These are phyloP conservation scores for Mycena vulgaris DNA, from an alignment of 768 basidiomycete species.

Conservation along the genomic window DNA sequence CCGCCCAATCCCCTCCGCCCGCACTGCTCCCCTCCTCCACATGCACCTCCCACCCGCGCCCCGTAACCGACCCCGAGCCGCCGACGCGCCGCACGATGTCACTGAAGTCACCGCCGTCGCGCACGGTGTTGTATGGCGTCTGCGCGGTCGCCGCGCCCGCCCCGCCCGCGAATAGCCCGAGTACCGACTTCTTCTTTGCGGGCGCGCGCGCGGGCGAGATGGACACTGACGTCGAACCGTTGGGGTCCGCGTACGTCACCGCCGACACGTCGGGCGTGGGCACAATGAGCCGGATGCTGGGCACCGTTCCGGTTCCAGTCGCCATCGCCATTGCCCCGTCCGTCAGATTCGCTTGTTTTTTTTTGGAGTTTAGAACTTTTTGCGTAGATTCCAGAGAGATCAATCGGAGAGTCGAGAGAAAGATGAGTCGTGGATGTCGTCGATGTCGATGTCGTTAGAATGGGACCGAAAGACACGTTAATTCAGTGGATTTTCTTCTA, in stretches of 20 bases:
- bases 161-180: slow-evolving; percentile 57
- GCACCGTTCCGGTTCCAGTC: slow-evolving; percentile 30
- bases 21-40: slow-evolving; percentile 72
- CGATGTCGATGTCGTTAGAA: slow-evolving; percentile 17
- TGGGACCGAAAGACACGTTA: slow-evolving; percentile 15
- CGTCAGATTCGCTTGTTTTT: neutral
- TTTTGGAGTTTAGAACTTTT: neutral
- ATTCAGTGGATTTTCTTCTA: slow-evolving; percentile 23
- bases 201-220: slow-evolving; percentile 3
- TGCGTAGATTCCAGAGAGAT: no score
- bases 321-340: neutral
- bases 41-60: slow-evolving; percentile 78
- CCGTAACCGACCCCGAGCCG: slow-evolving; percentile 45
- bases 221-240: neutral
- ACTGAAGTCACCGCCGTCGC: slow-evolving; percentile 62
- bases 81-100: slow-evolving; percentile 73
- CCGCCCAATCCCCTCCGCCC: slow-evolving; percentile 57
- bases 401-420: neutral
- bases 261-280: slow-evolving; percentile 62
- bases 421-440: neutral
- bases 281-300: slow-evolving; percentile 66
- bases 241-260: slow-evolving; percentile 20
- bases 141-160: neutral
- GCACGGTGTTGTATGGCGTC: slow-evolving; percentile 44
- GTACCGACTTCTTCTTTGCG: slow-evolving; percentile 66